Conservation (phyloP, 2,329 filamentous ascomycete species). For the Aspergillus niger region DNA sequence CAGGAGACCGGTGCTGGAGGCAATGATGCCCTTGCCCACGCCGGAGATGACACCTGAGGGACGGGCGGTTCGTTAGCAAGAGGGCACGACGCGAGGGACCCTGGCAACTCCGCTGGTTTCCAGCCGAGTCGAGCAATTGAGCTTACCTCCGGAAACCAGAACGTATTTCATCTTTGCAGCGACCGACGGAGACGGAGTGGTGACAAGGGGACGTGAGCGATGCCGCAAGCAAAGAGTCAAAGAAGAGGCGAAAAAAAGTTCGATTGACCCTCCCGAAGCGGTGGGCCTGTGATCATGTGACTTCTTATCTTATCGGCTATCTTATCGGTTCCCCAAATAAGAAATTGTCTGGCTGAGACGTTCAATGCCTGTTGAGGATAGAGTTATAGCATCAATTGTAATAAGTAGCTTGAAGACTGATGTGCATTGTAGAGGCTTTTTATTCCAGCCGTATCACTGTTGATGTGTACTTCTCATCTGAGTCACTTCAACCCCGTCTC, state of each 20-base stretch:
- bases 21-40: constrained; percentile 66
- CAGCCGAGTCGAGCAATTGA: background rate
- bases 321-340: background rate
- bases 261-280: background rate
- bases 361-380: too few species aligned
- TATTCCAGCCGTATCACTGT: too few species aligned
- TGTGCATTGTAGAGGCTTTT: too few species aligned
- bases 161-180: constrained; percentile 73
- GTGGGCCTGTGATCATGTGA: background rate
- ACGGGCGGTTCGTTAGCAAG: constrained; percentile 11
- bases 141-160: constrained; percentile 73
- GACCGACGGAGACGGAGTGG: constrained; percentile 1
- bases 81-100: background rate
- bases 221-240: background rate
- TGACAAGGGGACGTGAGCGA: background rate
- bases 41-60: constrained; percentile 50
- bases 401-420: too few species aligned
- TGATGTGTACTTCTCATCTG: too few species aligned
- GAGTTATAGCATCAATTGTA: too few species aligned
- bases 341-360: too few species aligned
- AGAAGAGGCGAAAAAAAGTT: constrained; percentile 5
- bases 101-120: background rate
- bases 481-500: background rate
- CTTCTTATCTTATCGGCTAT: background rate
- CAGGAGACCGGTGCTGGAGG: constrained; percentile 48